phyloP scores from a whole-genome alignment of 805 yeast species.

The Ogataea allantospora region DNA sequence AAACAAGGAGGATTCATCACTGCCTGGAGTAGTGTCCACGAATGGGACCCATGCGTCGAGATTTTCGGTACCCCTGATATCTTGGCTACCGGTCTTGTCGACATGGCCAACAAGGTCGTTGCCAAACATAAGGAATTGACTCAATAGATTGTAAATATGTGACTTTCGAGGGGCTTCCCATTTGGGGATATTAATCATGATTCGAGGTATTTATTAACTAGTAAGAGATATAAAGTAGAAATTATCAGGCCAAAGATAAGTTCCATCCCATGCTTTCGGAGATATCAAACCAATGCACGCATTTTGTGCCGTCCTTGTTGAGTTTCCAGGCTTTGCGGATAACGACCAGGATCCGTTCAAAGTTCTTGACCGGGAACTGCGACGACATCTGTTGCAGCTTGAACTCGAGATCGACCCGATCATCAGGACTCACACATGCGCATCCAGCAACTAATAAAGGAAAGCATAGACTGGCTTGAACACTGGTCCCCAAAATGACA shows the following conservation, averaged over 20 bases:
- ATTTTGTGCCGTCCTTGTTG: slow-evolving; percentile 31
- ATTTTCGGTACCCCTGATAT: slow-evolving; percentile 26
- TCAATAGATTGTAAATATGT: neutral
- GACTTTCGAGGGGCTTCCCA: too few relatives aligned
- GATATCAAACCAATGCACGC: slow-evolving; percentile 38
- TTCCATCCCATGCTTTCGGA: slow-evolving; percentile 36
- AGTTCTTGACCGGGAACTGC: slow-evolving; percentile 34
- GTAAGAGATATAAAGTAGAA: too few relatives aligned
- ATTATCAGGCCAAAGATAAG: slow-evolving; percentile 24
- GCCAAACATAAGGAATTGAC: slow-evolving; percentile 12
- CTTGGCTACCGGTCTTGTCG: slow-evolving; percentile 23
- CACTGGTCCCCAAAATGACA: slow-evolving; percentile 16
- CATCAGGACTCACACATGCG: slow-evolving; percentile 21
- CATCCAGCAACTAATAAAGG: slow-evolving; percentile 36
- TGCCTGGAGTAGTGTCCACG: slow-evolving; percentile 28
- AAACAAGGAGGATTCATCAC: slow-evolving; percentile 26
- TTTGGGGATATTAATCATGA: too few relatives aligned
- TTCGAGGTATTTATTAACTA: too few relatives aligned
- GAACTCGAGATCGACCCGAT: slow-evolving; percentile 24
- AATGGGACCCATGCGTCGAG: slow-evolving; percentile 25
- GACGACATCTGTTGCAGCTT: slow-evolving; percentile 26
- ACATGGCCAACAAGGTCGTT: slow-evolving; percentile 24
- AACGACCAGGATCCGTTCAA: slow-evolving; percentile 31
- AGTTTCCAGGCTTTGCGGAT: slow-evolving; percentile 36
- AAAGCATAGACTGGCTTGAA: slow-evolving; percentile 31